Evolutionary conservation across 768 basidiomycete species (phyloP), one percentile per base, ranked within the genome.

Genomic region (Leccinum truebloodii): DNA sequence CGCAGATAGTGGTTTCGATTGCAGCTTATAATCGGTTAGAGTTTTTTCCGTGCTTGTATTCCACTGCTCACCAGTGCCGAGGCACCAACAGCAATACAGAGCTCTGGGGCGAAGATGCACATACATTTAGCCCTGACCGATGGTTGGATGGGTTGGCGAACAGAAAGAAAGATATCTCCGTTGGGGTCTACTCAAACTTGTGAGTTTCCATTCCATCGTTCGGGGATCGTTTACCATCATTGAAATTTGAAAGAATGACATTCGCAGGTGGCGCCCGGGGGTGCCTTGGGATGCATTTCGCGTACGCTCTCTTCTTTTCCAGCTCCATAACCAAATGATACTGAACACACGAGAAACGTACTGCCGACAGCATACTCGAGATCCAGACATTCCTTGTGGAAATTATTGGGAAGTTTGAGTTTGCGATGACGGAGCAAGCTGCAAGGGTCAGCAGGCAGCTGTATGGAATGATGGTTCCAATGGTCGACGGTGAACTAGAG

Each of bases 341-440:
- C 50, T 28, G 16, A 30, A 30, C 28, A 8, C 26, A 30, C 1
- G 2, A 5, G 14, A 8, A 24, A 50, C 24, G 22, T 24, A 50
- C 16, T 26, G 8, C 9, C 16, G 9, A 52, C 50, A 52, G 50
- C 12, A 13, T 46, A 20, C 9, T 44, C 9, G 44, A 44, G n/a
- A 20, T 44, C 44, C n/a, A n/a, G n/a, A 5, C 44, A 20, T 44
- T 46, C 44, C 44, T 46, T 20, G 44, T 82, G 30, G 84, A 86
- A 65, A 72, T 85, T n/a, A 59, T 87, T 44, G 70, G 77, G 37
- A 77, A 81, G 63, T 85, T 87, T 63, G 81, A 86, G 62, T 83
- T 87, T 62, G 61, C 65, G 39, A 46, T 46, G 44, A 46, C 44
- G 12, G 44, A 46, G 0, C 44, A 65, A 37, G 59, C 68, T 24